phyloP scores from a whole-genome alignment of 345 rosid species.

The Rhodamnia rubescens region DNA sequence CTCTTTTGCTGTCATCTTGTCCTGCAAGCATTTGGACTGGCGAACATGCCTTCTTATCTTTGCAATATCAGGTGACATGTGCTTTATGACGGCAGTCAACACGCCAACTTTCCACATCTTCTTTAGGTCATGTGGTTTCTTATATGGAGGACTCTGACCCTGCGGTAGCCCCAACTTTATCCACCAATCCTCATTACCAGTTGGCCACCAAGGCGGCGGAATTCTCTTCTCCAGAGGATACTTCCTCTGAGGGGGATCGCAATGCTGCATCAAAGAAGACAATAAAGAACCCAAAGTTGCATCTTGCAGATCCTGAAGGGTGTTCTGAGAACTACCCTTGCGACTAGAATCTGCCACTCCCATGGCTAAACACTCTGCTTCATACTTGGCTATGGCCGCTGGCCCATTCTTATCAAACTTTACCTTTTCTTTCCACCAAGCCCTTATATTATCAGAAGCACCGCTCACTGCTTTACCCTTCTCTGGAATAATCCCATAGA shows the following conservation, averaged over 20 bases:
- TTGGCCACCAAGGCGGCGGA: conserved; percentile 99
- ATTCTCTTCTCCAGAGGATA: conserved; percentile 79
- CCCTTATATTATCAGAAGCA: conserved; percentile 84
- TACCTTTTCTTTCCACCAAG: conserved; percentile 99
- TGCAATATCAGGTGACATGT: conserved; percentile 92
- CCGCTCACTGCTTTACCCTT: conserved; percentile 96
- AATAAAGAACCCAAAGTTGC: conserved; percentile 93
- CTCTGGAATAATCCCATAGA: conserved; percentile 93
- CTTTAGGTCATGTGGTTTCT: conserved; percentile 94
- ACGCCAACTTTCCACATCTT: conserved; percentile 99
- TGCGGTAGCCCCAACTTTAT: conserved; percentile 43
- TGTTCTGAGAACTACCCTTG: conserved; percentile 47
- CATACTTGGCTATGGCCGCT: conserved; percentile 75
- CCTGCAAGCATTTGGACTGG: conserved; percentile 96
- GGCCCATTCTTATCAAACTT: conserved; percentile 97
- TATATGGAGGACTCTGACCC: conserved; percentile 76
- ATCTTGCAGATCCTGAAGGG: conserved; percentile 91
- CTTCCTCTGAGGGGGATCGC: conserved; percentile 97
- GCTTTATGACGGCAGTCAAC: conserved; percentile 89
- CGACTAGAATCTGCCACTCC: conserved; percentile 44
- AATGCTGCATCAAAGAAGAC: conserved; percentile 97
- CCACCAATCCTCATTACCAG: conserved; percentile 97
- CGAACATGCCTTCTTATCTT: conserved; percentile 92
- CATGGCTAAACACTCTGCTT: conserved; percentile 64
- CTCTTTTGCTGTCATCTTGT: conserved; percentile 99